Conservation (phyloP, 2,329 filamentous ascomycete genomes). For the Cercospora sp. region DNA sequence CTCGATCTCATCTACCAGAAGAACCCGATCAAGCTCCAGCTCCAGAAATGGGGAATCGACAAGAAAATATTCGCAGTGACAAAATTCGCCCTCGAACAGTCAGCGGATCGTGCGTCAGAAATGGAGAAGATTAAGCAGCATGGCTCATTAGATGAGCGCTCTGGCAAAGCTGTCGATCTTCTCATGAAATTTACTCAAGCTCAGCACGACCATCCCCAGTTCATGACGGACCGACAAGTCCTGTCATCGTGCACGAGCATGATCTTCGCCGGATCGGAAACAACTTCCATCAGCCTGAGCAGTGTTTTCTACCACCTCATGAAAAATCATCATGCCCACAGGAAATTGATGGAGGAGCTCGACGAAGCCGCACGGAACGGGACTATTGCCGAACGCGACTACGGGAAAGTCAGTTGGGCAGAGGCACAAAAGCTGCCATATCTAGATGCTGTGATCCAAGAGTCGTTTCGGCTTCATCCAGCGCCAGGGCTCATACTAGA, state of each 20-base stretch:
- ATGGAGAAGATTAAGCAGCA: constrained; percentile 51
- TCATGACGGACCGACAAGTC: constrained; percentile 70
- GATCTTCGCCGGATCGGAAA: constrained; percentile 69
- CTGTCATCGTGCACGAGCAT: constrained; percentile 72
- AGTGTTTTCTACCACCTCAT: constrained; percentile 74
- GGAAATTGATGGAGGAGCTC: constrained; percentile 61
- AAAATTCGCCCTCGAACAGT: constrained; percentile 67
- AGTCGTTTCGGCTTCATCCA: constrained; percentile 74
- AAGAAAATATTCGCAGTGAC: constrained; percentile 72
- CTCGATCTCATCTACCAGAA: constrained; percentile 71
- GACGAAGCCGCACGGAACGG: constrained; percentile 60
- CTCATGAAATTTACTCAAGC: constrained; percentile 73
- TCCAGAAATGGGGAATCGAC: constrained; percentile 66
- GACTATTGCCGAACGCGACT: constrained; percentile 44
- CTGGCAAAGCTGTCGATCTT: constrained; percentile 56
- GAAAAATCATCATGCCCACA: constrained; percentile 60
- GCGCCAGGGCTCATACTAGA: constrained; percentile 72
- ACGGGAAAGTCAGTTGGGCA: constrained; percentile 66
- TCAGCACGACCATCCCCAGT: constrained; percentile 65
- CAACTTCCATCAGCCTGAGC: constrained; percentile 72
- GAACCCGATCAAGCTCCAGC: constrained; percentile 70
- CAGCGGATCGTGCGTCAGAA: constrained; percentile 63
- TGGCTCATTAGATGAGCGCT: constrained; percentile 40
- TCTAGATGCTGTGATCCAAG: constrained; percentile 75
- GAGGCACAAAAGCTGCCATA: constrained; percentile 72